Percentiles rank a stretch among this genome's conserved stretches.
Conservation (phyloP, 768 basidiomycete genomes). For the Amanita phalloides region DNA sequence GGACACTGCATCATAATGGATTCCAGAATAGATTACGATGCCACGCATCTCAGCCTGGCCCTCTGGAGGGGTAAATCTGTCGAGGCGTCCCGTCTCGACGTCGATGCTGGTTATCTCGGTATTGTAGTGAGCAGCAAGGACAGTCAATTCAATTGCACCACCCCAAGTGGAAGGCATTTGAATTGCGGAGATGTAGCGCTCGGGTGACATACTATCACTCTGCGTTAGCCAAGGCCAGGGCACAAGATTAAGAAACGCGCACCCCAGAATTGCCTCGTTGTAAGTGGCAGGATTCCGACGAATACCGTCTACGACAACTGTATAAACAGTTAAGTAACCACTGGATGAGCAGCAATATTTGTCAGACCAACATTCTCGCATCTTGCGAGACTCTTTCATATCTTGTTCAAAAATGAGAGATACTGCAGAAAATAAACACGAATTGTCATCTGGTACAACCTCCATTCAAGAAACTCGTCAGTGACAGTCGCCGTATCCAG, state of each 20-base stretch:
- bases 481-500: not conserved
- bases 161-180: constrained; percentile 80
- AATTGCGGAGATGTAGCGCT: constrained; percentile 75
- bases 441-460: constrained; percentile 96
- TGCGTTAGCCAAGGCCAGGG: not conserved
- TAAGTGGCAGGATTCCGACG: constrained; percentile 59
- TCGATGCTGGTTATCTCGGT: constrained; percentile 88
- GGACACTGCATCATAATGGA: constrained; percentile 91
- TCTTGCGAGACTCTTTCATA: constrained; percentile 52
- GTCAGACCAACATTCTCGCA: constrained; percentile 57
- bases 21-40: constrained; percentile 87
- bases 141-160: constrained; percentile 86
- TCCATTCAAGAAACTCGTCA: constrained; percentile 14
- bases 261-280: constrained; percentile 85
- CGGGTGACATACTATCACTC: constrained; percentile 33
- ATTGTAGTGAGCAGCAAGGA: constrained; percentile 72
- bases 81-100: constrained; percentile 85
- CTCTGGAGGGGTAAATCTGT: constrained; percentile 57
- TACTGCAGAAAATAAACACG: constrained; percentile 84
- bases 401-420: constrained; percentile 82
- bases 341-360: not conserved
- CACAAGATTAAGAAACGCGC: constrained; percentile 8
- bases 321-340: not conserved
- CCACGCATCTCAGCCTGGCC: constrained; percentile 35
- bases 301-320: constrained; percentile 83